Base-by-base conservation (phyloP, 768 basidiomycete species). In the Boletus patriciae region DNA sequence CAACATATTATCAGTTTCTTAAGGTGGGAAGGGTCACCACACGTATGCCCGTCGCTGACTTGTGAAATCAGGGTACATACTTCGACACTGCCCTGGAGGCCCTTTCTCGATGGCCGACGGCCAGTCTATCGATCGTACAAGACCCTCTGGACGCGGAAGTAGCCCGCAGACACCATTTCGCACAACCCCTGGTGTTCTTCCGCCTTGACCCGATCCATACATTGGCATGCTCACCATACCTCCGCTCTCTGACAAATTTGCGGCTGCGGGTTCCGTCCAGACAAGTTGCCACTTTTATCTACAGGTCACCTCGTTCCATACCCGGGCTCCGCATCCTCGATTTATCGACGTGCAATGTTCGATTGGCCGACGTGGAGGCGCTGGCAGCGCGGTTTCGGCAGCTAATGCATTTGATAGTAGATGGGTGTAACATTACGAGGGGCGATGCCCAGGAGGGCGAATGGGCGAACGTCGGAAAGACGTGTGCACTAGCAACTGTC, bases 151-250 rank as follows among this genome's bases (percentile, higher is more conserved):
- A 80, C 38, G 66, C 76, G 2, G 70, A 74, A 29, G 66, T 77
- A 34, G 74, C 75, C 15, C 68, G 63, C 6, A 68, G 41, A 33
- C 58, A 62, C 16, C 63, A 73, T 36, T 88, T 89, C 58, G 94
- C 94, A 1, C 94, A 96, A 65, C 94, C 94, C 1, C 79, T 97
- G 60, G 90, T 93, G 3, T 92, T 94, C 73, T 90, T 90, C 69
- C 80, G 80, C 41, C 76, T 96, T 53, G 81, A 86, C 37, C 69
- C 77, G 38, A 71, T 95, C 49, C 73, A 78, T 0, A 67, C 67
- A 3, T 70, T 91, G 47, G 70, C 76, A 1, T 62, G 68, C 33
- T 82, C 84, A 0, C 72, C 76, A 0, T 71, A 79, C 12, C 69
- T 79, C n/a, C 51, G 55, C 13, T 63, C 72, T 40, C 73, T 88